Percentiles rank a stretch among this genome's conserved stretches.
These are phyloP conservation scores for Symbiodinium pilosum DNA, from an alignment of 73 alveolate species.

Conservation along the genomic window DNA sequence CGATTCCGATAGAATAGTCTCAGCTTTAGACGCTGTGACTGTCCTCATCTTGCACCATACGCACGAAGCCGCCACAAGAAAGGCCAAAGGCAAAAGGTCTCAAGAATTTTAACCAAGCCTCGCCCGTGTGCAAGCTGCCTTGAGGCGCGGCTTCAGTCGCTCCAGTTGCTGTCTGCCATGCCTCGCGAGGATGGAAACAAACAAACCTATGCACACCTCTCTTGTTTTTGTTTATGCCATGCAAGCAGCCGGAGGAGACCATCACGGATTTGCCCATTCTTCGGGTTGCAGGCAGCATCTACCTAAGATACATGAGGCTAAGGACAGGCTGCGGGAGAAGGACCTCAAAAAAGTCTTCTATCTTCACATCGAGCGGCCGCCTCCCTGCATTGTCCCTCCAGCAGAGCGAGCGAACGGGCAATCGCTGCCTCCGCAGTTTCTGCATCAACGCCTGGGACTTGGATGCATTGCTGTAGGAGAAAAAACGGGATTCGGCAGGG, in stretches of 20 bases:
- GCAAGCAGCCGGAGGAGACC: neutral
- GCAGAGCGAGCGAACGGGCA: neutral
- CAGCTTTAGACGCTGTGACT: neutral
- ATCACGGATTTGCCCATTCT: constrained; percentile 6
- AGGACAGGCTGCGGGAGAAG: too few relatives aligned
- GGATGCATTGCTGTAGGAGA: too few relatives aligned
- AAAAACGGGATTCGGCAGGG: too few relatives aligned
- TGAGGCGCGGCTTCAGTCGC: constrained; percentile 46
- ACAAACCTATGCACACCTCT: neutral
- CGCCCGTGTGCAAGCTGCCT: constrained; percentile 52
- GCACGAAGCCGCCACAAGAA: too few relatives aligned
- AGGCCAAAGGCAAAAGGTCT: too few relatives aligned
- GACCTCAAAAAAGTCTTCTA: too few relatives aligned
- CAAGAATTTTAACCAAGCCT: neutral
- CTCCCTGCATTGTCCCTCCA: neutral
- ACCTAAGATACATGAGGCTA: neutral
- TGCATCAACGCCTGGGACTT: neutral
- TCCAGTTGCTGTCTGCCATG: constrained; percentile 22
- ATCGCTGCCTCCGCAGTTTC: neutral
- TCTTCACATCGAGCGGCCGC: neutral
- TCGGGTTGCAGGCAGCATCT: neutral
- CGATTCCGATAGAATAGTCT: neutral
- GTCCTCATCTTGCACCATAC: too few relatives aligned
- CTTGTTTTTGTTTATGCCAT: neutral
- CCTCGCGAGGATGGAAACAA: neutral